Evolutionary conservation across 306 rosid species (phyloP).

Genomic region (Betula pendula): DNA sequence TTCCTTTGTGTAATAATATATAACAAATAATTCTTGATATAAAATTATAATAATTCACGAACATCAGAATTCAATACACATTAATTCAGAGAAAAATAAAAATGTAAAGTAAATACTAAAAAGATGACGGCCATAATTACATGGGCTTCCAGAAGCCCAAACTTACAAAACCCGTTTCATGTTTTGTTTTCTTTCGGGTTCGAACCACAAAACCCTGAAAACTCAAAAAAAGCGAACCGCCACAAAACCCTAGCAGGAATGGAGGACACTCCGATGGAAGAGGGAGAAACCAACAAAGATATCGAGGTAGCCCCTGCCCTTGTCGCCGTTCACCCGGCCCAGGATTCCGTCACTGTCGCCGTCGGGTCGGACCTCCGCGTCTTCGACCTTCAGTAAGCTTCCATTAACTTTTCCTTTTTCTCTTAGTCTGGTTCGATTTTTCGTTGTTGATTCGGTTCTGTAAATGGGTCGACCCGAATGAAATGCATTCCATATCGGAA

Average conservation of each 20-base stretch:
- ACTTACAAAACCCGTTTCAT: too few species aligned
- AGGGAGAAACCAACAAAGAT: constrained; percentile 55
- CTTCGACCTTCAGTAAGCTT: constrained; percentile 67
- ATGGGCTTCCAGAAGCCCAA: too few species aligned
- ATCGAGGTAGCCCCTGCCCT: constrained; percentile 81
- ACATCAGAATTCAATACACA: too few species aligned
- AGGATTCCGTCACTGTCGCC: constrained; percentile 59
- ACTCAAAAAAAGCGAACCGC: neutral
- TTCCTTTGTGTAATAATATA: too few species aligned
- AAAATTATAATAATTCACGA: too few species aligned
- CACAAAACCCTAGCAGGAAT: constrained; percentile 44
- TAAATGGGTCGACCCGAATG: neutral
- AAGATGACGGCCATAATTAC: too few species aligned
- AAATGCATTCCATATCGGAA: neutral
- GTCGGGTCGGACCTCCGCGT: constrained; percentile 85
- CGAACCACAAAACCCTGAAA: constrained; percentile 19
- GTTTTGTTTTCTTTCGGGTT: neutral
- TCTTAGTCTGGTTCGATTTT: neutral
- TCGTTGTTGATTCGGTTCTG: neutral
- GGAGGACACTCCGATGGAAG: constrained; percentile 47
- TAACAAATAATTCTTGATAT: too few species aligned
- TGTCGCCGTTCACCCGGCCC: constrained; percentile 69
- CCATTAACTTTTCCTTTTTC: neutral
- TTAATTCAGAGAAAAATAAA: too few species aligned
- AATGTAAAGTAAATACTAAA: too few species aligned